Evolutionary conservation across 169 alveolate species (phyloP).

Genomic region (Ichthyophthirius multifiliis): DNA sequence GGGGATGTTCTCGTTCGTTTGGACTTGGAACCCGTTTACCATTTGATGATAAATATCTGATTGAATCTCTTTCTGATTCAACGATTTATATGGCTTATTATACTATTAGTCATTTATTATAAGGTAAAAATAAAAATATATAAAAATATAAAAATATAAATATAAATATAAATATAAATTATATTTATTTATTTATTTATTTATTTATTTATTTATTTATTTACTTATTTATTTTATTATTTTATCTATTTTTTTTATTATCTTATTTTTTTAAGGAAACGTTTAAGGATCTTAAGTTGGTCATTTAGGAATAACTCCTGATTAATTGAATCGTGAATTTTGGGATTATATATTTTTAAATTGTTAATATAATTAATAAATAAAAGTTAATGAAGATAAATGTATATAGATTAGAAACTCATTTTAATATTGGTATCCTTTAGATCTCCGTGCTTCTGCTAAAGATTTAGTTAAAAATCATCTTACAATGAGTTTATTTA

Average conservation of each 20-base stretch:
- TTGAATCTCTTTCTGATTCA: constrained; percentile 98
- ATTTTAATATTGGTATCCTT: constrained; percentile 95
- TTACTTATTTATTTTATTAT: background rate
- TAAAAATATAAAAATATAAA: background rate
- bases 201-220: no score
- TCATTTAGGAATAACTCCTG: constrained; percentile 83
- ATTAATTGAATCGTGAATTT: constrained; percentile 91
- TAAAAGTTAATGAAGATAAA: background rate
- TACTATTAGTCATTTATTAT: constrained; percentile 96
- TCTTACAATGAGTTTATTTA: constrained; percentile 96
- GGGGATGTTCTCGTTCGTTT: constrained; percentile 98
- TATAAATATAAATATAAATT: no score
- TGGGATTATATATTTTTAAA: constrained; percentile 95
- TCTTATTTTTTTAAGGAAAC: constrained; percentile 51
- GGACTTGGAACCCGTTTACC: constrained; percentile 99
- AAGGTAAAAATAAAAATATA: constrained; percentile 47
- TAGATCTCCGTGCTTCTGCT: constrained; percentile 94
- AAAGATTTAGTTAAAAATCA: constrained; percentile 99
- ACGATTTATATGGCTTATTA: constrained; percentile 99
- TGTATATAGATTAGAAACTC: constrained; percentile 82
- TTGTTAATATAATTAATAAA: constrained; percentile 69
- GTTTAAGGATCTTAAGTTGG: constrained; percentile 89
- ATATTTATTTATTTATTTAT: background rate
- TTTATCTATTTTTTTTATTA: background rate
- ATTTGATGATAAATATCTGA: constrained; percentile 89